Conservation (phyloP, 768 basidiomycete genomes). For the Trametes coccinea region DNA sequence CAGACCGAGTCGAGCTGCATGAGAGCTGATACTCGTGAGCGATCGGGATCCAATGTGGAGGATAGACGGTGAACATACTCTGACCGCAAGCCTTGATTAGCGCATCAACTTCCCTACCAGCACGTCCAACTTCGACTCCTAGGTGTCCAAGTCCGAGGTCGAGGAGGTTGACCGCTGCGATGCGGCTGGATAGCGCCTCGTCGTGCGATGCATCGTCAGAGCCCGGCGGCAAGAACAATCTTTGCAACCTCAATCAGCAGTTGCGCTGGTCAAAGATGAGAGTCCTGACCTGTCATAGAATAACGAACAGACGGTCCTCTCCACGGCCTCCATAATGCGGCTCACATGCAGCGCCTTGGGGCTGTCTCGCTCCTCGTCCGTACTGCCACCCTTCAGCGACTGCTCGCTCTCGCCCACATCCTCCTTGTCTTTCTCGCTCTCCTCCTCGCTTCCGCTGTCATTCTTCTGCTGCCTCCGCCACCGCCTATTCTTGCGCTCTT, state of each 20-base stretch:
- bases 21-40: constrained; percentile 42
- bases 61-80: constrained; percentile 47
- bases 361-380: constrained; percentile 34
- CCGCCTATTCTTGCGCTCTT: constrained; percentile 35
- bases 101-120: constrained; percentile 51
- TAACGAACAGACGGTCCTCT: constrained; percentile 64
- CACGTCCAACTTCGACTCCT: constrained; percentile 71
- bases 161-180: constrained; percentile 89
- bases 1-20: constrained; percentile 49
- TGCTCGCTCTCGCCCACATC: constrained; percentile 20
- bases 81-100: constrained; percentile 77
- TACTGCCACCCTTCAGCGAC: constrained; percentile 32
- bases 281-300: constrained; percentile 80
- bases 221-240: constrained; percentile 75
- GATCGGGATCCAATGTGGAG: neutral
- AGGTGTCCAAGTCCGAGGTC: constrained; percentile 88
- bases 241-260: constrained; percentile 30
- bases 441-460: constrained; percentile 20
- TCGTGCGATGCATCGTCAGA: constrained; percentile 86
- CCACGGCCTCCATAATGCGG: constrained; percentile 70
- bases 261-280: neutral
- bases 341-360: constrained; percentile 49
- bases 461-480: constrained; percentile 20
- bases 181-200: constrained; percentile 82
- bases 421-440: constrained; percentile 20